Base-by-base conservation (phyloP, 139 green algal genomes). In the Chlamydomonas eustigma region DNA sequence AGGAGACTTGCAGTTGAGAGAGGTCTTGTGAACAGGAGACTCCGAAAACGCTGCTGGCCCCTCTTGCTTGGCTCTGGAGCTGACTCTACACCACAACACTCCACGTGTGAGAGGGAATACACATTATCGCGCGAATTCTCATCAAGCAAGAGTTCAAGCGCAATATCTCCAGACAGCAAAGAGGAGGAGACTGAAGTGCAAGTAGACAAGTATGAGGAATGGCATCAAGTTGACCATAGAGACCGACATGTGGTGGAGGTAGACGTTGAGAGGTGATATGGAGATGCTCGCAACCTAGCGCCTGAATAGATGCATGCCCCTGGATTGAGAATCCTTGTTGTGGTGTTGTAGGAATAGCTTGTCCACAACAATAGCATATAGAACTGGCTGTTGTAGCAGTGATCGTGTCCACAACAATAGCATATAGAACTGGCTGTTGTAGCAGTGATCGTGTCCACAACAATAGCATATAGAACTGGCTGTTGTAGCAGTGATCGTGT, bases 41-140 rank as follows among this genome's bases (percentile, higher is more conserved):
- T 94, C 52, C 83, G 92, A 0, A 71, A 74, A 0, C 78, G 83
- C 2, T 83, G 88, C 25, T 97, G 92, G 92, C 90, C 89, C 12
- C 36, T 90, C 31, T 86, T 95, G 39, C 74, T 92, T 8, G 90
- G 87, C 4, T 2, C 32, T 28, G 2, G 8, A 12, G 50, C 5
- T 71, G 24, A 5, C 64, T 73, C n/a, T n/a, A n/a, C n/a, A n/a
- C n/a, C n/a, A n/a, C n/a, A n/a, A n/a, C n/a, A n/a, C n/a, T n/a
- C n/a, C n/a, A n/a, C n/a, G 44, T 18, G 18, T 12, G 44, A 58
- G 44, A 58, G 44, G 44, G 44, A 58, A 58, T n/a, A 58, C 18
- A 58, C 44, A 12, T 18, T 58, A 12, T 12, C 12, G 44, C 12
- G 18, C 44, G 18, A 12, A 12, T 58, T 18, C 44, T 58, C 44